Conservation (phyloP, 371 early-diverging fungal genomes). For the Chytridium lagenaria region DNA sequence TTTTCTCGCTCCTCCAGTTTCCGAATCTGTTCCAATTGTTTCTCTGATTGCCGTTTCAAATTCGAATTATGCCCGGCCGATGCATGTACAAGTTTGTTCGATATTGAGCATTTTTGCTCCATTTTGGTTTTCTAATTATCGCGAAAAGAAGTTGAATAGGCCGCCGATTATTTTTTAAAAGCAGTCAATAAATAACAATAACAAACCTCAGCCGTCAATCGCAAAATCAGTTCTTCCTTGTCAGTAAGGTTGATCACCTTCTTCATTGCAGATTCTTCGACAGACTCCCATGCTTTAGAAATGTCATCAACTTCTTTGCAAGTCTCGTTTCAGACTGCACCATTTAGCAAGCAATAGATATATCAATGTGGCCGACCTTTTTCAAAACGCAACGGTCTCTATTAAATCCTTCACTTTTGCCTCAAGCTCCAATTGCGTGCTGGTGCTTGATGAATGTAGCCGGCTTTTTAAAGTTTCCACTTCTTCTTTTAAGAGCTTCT, state of each 20-base stretch:
- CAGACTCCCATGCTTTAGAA: slow-evolving; percentile 73
- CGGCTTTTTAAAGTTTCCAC: slow-evolving; percentile 4
- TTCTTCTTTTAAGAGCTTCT: not conserved
- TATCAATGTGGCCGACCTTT: too few relatives aligned
- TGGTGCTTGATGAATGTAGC: too few relatives aligned
- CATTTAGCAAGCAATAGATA: too few relatives aligned
- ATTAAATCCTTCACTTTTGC: slow-evolving; percentile 55
- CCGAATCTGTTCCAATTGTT: slow-evolving; percentile 82
- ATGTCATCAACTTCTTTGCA: slow-evolving; percentile 79
- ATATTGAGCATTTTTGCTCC: slow-evolving; percentile 71
- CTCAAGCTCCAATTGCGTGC: slow-evolving; percentile 6
- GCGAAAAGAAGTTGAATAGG: too few relatives aligned
- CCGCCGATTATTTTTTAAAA: too few relatives aligned
- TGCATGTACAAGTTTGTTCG: slow-evolving; percentile 74
- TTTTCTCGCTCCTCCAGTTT: slow-evolving; percentile 81
- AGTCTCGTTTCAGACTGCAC: too few relatives aligned
- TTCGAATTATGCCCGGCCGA: slow-evolving; percentile 68
- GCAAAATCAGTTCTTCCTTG: slow-evolving; percentile 79
- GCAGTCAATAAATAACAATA: too few relatives aligned
- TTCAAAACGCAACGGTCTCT: slow-evolving; percentile 49
- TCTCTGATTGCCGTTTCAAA: slow-evolving; percentile 79
- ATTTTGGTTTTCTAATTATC: slow-evolving; percentile 65
- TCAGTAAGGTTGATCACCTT: slow-evolving; percentile 74
- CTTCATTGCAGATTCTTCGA: slow-evolving; percentile 80
- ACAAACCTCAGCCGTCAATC: slow-evolving; percentile 73